These are phyloP conservation scores for Umbilicaria muhlenbergii DNA, from an alignment of 495 filamentous ascomycete species.

Conservation along the genomic window DNA sequence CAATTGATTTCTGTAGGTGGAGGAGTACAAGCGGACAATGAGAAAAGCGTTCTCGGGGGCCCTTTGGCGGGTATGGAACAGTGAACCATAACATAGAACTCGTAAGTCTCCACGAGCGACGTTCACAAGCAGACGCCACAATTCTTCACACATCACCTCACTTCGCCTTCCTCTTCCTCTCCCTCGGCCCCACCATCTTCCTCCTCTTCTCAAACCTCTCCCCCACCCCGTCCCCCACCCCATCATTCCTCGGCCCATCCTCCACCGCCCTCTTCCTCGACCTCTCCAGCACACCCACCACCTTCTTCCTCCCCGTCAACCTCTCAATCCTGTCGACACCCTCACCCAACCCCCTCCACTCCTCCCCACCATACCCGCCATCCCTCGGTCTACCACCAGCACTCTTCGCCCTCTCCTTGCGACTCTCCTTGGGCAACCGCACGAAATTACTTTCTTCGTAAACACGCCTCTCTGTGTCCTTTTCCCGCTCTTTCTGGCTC, in stretches of 20 bases:
- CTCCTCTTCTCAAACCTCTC: conserved; percentile 49
- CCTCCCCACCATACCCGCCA: conserved; percentile 63
- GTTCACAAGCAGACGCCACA: too few species aligned
- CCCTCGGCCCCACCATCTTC: conserved; percentile 7
- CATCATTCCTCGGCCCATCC: conserved; percentile 44
- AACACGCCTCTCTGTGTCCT: conserved; percentile 52
- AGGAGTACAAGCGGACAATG: too few species aligned
- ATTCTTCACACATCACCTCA: too few species aligned
- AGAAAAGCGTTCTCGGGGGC: too few species aligned
- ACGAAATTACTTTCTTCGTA: conserved; percentile 86
- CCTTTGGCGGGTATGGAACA: too few species aligned
- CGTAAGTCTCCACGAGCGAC: too few species aligned
- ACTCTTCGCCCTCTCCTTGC: conserved; percentile 48
- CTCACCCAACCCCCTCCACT: conserved; percentile 63
- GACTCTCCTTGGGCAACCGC: conserved; percentile 63
- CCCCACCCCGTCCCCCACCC: conserved; percentile 49
- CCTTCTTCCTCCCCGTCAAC: conserved; percentile 42
- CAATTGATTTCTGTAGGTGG: too few species aligned
- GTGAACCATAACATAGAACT: too few species aligned
- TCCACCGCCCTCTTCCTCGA: conserved; percentile 58
- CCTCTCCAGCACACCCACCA: conserved; percentile 50
- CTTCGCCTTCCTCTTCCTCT: conserved; percentile 3
- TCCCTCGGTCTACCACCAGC: conserved; percentile 33
- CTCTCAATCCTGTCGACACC: conserved; percentile 63
- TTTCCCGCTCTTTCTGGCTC: conserved; percentile 48